These are phyloP conservation scores for Nicotiana attenuata DNA, from an alignment of 257 asterid genomes.

Conservation along the genomic window DNA sequence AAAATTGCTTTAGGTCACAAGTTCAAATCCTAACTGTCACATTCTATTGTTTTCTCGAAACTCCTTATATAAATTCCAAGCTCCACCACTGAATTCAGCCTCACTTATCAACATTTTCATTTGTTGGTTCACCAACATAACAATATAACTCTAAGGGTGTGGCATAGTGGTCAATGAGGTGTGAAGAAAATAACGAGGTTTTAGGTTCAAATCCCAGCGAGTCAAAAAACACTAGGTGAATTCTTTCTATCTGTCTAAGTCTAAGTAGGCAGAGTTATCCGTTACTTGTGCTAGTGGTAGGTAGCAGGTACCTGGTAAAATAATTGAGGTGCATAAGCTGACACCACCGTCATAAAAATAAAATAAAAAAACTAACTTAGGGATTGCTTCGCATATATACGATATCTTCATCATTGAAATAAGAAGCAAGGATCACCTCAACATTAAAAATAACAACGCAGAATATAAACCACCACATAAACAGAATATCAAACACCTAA, in stretches of 20 bases:
- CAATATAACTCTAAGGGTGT: no score
- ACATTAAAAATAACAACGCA: not conserved
- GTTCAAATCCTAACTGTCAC: no score
- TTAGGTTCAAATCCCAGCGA: no score
- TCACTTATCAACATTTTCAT: no score
- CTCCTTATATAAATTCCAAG: no score
- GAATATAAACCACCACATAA: slow-evolving; percentile 9
- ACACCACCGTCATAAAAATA: not conserved
- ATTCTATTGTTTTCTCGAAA: no score
- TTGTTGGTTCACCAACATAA: no score
- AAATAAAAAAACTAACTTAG: not conserved
- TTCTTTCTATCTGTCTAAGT: not conserved
- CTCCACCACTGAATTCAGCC: no score
- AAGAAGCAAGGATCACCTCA: not conserved
- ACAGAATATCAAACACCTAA: slow-evolving; percentile 46
- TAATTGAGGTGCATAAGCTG: not conserved
- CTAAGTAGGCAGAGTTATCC: not conserved
- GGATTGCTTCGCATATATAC: not conserved
- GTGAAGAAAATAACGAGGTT: no score
- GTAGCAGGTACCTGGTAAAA: not conserved
- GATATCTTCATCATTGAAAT: not conserved
- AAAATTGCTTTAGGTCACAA: no score
- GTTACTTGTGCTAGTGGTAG: not conserved
- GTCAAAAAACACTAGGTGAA: no score
- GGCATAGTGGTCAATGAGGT: no score